A percentile compares a stretch with the other conserved stretches of the same genome.
phyloP scores from a whole-genome alignment of 2,329 filamentous ascomycete species.

The Xylogone sp. region DNA sequence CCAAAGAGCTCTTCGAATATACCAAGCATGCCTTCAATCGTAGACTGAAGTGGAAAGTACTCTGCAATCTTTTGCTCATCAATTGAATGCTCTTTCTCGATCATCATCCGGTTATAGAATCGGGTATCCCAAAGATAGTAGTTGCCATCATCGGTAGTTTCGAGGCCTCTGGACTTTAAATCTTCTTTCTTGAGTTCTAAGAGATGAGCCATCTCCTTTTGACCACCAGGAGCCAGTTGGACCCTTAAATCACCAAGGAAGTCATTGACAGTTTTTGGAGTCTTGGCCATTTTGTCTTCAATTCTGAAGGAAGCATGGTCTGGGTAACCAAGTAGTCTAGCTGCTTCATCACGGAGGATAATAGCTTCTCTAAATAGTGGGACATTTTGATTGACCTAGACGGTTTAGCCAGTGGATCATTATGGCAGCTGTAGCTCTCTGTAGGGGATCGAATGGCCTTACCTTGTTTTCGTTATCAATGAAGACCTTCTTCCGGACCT shows the following conservation, averaged over 20 bases:
- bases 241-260: constrained; percentile 69
- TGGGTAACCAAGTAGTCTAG: constrained; percentile 70
- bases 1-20: constrained; percentile 84
- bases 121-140: constrained; percentile 83
- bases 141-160: constrained; percentile 54
- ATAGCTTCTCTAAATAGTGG: constrained; percentile 73
- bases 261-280: constrained; percentile 63
- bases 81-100: constrained; percentile 75
- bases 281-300: constrained; percentile 85
- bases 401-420: not conserved
- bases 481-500: constrained; percentile 65
- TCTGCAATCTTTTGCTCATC: constrained; percentile 78
- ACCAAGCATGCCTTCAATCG: constrained; percentile 72
- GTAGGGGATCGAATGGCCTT: constrained; percentile 14
- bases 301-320: constrained; percentile 74
- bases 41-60: constrained; percentile 75
- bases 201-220: constrained; percentile 67
- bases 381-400: constrained; percentile 63
- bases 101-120: constrained; percentile 76
- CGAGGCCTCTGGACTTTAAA: constrained; percentile 52
- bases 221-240: constrained; percentile 64
- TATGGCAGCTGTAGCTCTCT: not conserved
- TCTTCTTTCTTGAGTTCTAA: constrained; percentile 71
- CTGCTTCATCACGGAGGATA: constrained; percentile 72
- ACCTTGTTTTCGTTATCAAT: constrained; percentile 78